Evolutionary conservation across 1,284 basidiomycete genomes (phyloP).

Genomic region (Blastosporella zonata): DNA sequence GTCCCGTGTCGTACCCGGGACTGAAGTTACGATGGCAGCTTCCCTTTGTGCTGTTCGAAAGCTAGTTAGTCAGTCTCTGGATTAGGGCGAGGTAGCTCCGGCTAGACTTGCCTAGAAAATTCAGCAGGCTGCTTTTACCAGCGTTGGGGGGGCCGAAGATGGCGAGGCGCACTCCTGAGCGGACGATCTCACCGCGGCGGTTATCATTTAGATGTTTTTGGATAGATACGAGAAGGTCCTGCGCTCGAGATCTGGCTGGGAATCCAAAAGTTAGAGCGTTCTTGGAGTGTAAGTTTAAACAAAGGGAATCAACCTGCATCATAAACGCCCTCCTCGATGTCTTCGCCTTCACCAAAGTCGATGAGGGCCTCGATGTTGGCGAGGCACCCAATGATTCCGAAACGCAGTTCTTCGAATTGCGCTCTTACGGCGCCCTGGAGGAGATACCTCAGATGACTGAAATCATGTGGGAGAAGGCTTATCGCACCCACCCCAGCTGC

Average conservation of each 20-base stretch:
- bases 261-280: background rate
- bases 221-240: slow-evolving; percentile 48
- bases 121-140: slow-evolving; percentile 83
- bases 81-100: background rate
- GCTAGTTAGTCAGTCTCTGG: slow-evolving; percentile 2
- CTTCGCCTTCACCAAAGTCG: slow-evolving; percentile 88
- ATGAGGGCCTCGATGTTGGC: slow-evolving; percentile 84
- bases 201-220: slow-evolving; percentile 59
- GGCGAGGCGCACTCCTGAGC: slow-evolving; percentile 76
- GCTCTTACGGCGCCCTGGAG: slow-evolving; percentile 55
- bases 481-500: slow-evolving; percentile 62
- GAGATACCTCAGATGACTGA: slow-evolving; percentile 7
- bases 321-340: slow-evolving; percentile 75
- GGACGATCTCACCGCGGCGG: slow-evolving; percentile 77
- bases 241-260: slow-evolving; percentile 48
- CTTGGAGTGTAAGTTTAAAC: background rate
- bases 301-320: slow-evolving; percentile 49
- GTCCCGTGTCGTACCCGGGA: slow-evolving; percentile 87
- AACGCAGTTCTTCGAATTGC: slow-evolving; percentile 62
- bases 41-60: slow-evolving; percentile 66
- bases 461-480: slow-evolving; percentile 19
- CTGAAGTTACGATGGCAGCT: slow-evolving; percentile 83
- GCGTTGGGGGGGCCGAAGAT: slow-evolving; percentile 91
- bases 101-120: slow-evolving; percentile 64
- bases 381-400: slow-evolving; percentile 65